A percentile compares a stretch with the other conserved stretches of the same genome.
phyloP scores from a whole-genome alignment of 169 alveolate genomes.

The Blepharisma undulans region DNA sequence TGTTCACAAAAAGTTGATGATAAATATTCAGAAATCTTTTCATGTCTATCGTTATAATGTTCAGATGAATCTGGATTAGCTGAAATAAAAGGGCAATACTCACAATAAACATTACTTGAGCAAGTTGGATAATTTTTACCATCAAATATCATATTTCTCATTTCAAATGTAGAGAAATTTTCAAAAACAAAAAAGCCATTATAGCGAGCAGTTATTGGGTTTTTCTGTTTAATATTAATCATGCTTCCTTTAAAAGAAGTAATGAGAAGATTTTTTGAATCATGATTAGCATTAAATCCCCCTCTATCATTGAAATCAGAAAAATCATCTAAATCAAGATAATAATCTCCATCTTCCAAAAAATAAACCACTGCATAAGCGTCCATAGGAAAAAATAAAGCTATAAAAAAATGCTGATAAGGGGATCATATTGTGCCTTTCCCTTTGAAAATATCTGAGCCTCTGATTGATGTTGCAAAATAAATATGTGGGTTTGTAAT shows the following conservation, averaged over 20 bases:
- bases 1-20: background rate
- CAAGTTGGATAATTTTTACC: background rate
- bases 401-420: background rate
- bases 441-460: background rate
- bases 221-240: background rate
- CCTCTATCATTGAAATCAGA: background rate
- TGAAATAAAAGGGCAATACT: background rate
- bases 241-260: background rate
- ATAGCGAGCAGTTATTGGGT: background rate
- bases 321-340: background rate
- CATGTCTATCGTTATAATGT: background rate
- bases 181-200: background rate
- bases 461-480: background rate
- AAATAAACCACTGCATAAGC: background rate
- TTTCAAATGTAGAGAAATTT: background rate
- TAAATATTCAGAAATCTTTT: background rate
- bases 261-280: background rate
- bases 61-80: background rate
- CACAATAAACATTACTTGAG: background rate
- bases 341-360: background rate
- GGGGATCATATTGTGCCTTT: background rate
- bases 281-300: no score
- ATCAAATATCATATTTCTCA: background rate
- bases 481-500: background rate
- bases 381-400: background rate